Evolutionary conservation across 306 rosid genomes (phyloP).

Genomic region (Citrullus mucosospermus): DNA sequence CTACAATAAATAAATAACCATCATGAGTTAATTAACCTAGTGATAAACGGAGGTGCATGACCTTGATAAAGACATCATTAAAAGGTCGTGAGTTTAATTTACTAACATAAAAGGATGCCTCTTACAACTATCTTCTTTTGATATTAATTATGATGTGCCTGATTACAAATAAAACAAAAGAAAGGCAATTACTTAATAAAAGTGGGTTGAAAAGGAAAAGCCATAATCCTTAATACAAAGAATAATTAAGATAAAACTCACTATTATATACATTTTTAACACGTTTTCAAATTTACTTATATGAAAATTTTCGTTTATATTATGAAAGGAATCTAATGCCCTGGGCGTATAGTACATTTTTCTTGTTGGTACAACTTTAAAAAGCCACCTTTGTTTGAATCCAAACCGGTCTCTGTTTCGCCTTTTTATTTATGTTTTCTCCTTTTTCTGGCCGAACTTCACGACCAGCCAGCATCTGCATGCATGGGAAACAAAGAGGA

Average conservation of each 20-base stretch:
- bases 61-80: no score
- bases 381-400: not conserved
- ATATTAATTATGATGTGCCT: not conserved
- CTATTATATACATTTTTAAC: not conserved
- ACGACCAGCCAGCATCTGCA: constrained; percentile 10
- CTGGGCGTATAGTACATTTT: not conserved
- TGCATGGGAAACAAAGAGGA: constrained; percentile 12
- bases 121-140: not conserved
- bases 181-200: not conserved
- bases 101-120: not conserved
- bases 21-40: no score
- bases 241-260: not conserved
- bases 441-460: not conserved
- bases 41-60: no score
- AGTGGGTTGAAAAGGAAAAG: not conserved
- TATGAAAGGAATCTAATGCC: not conserved
- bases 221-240: not conserved
- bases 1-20: no score
- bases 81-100: no score
- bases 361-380: not conserved
- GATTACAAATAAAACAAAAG: not conserved
- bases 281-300: not conserved
- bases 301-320: not conserved
- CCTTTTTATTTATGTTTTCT: not conserved
- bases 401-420: not conserved